These are phyloP conservation scores for Epichloe uncinata DNA, from an alignment of 2,329 filamentous ascomycete species.

Conservation along the genomic window DNA sequence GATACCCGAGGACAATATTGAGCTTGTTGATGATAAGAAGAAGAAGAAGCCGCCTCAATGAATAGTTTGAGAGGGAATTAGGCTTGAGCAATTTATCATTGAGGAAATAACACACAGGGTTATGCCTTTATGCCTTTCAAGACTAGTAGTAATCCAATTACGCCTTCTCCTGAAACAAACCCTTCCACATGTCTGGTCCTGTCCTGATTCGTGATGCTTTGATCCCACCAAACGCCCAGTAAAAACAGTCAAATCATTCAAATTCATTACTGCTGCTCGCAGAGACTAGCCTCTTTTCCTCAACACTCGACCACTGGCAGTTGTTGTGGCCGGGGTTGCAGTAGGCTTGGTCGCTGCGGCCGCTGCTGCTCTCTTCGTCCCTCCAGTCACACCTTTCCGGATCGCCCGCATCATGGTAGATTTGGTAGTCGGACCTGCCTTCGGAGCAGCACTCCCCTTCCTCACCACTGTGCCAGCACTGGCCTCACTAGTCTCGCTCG, in stretches of 20 bases:
- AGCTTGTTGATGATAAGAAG: constrained; percentile 92
- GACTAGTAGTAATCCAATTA: not conserved
- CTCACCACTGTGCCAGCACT: constrained; percentile 53
- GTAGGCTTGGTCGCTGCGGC: constrained; percentile 18
- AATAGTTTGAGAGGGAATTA: not conserved
- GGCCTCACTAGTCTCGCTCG: constrained; percentile 49
- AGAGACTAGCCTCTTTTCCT: constrained; percentile 34
- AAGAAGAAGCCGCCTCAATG: constrained; percentile 40
- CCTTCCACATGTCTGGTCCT: not conserved
- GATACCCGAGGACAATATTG: constrained; percentile 90
- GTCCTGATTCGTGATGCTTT: not conserved
- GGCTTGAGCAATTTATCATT: not conserved
- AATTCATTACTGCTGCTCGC: not conserved
- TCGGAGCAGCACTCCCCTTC: constrained; percentile 30
- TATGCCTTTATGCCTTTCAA: not conserved
- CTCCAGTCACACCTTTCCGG: constrained; percentile 36
- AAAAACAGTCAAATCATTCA: not conserved
- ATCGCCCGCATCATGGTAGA: constrained; percentile 41
- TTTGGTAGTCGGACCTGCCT: constrained; percentile 23
- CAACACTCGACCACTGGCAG: constrained; percentile 38
- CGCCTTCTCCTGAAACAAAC: not conserved
- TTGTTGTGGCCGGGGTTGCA: constrained; percentile 26
- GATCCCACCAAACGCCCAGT: not conserved
- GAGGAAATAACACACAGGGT: not conserved
- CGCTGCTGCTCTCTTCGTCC: constrained; percentile 33